A percentile compares a stretch with the other conserved stretches of the same genome.
These are phyloP conservation scores for Byssothecium circinans DNA, from an alignment of 2,329 filamentous ascomycete species.

Conservation along the genomic window DNA sequence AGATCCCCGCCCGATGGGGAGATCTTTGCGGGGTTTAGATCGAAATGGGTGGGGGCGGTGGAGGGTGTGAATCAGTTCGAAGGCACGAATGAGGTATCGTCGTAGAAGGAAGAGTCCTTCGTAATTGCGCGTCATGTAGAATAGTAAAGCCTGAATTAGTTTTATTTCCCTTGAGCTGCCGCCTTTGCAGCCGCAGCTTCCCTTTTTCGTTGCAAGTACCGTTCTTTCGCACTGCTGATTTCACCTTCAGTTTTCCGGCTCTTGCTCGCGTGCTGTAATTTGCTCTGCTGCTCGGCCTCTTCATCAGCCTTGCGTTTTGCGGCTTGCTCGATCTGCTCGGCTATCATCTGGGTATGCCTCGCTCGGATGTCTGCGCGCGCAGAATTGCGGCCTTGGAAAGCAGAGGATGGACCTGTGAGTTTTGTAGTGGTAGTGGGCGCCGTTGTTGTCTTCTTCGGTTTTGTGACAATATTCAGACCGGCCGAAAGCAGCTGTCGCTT, in stretches of 20 bases:
- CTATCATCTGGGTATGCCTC: constrained; percentile 76
- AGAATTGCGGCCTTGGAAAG: constrained; percentile 43
- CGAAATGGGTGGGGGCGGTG: constrained; percentile 14
- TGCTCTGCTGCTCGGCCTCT: constrained; percentile 66
- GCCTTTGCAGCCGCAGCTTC: constrained; percentile 75
- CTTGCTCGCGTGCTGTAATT: constrained; percentile 68
- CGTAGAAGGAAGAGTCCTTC: too few species aligned
- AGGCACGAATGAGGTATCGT: too few species aligned
- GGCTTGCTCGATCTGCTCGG: constrained; percentile 72
- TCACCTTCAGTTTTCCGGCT: constrained; percentile 76
- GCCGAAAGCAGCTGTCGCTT: constrained; percentile 77
- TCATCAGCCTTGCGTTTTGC: constrained; percentile 71
- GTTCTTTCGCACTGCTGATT: constrained; percentile 75
- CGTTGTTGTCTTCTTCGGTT: constrained; percentile 55
- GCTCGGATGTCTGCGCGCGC: constrained; percentile 69
- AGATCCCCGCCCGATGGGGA: constrained; percentile 13
- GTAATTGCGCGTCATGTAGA: too few species aligned
- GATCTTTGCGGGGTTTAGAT: constrained; percentile 14
- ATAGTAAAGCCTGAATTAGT: too few species aligned
- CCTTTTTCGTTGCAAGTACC: constrained; percentile 75
- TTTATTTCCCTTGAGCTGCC: constrained; percentile 33
- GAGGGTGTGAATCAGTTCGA: too few species aligned
- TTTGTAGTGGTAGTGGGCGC: constrained; percentile 21
- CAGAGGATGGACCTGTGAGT: constrained; percentile 16
- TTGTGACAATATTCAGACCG: constrained; percentile 71